phyloP scores from a whole-genome alignment of 805 yeast species.

The Starmerella sp. region DNA sequence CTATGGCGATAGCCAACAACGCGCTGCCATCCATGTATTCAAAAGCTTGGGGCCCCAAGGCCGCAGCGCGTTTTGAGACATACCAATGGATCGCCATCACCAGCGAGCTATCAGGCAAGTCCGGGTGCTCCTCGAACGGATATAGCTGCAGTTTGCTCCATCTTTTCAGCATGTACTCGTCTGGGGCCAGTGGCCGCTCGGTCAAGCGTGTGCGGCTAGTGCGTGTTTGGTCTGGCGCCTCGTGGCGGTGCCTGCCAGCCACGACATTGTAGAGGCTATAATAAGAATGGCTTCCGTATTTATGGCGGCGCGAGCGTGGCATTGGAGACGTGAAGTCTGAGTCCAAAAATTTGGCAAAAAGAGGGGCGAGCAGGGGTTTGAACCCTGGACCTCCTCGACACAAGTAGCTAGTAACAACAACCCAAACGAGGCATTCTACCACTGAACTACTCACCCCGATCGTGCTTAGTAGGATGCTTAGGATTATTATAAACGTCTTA shows the following conservation, averaged over 20 bases:
- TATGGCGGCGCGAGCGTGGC: neutral
- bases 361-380: constrained; percentile 19
- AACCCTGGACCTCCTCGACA: constrained; percentile 17
- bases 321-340: neutral
- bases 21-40: constrained; percentile 16
- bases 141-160: constrained; percentile 7
- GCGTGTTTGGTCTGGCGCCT: neutral
- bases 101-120: constrained; percentile 14
- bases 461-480: neutral
- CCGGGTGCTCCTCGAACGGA: constrained; percentile 17
- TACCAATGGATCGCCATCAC: constrained; percentile 16
- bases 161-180: constrained; percentile 12
- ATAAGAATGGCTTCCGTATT: neutral
- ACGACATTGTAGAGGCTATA: constrained; percentile 8
- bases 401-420: constrained; percentile 1
- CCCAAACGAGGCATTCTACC: constrained; percentile 18
- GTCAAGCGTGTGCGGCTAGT: neutral
- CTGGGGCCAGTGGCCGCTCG: constrained; percentile 13
- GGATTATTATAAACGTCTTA: neutral
- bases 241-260: constrained; percentile 7
- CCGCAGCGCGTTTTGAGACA: constrained; percentile 7
- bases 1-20: constrained; percentile 16
- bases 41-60: neutral
- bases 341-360: neutral
- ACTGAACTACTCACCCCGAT: constrained; percentile 17